phyloP scores from a whole-genome alignment of 106 monocot genomes.

The Alisma plantagoaquatica region DNA sequence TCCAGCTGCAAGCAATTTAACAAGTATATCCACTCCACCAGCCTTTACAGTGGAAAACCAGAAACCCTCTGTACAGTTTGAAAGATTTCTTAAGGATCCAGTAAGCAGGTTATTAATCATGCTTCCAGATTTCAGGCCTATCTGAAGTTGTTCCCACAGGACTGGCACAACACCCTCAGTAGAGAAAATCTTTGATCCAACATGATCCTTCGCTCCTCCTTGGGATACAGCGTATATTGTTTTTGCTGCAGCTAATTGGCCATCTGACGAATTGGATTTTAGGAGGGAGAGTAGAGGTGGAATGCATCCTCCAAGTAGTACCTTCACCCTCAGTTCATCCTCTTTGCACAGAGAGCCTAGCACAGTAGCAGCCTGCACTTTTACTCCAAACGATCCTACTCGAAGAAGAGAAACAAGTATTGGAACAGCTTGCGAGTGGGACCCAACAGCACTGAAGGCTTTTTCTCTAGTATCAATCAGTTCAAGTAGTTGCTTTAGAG shows the following conservation, averaged over 20 bases:
- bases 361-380: constrained; percentile 68
- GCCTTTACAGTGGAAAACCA: constrained; percentile 64
- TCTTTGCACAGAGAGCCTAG: constrained; percentile 90
- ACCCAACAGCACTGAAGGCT: constrained; percentile 95
- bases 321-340: constrained; percentile 97
- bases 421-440: constrained; percentile 96
- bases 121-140: constrained; percentile 51
- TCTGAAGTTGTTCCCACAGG: constrained; percentile 75
- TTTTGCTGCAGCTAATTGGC: constrained; percentile 81
- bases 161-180: constrained; percentile 97
- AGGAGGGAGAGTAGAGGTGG: constrained; percentile 88
- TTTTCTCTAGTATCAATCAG: constrained; percentile 82
- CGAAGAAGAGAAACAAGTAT: constrained; percentile 92
- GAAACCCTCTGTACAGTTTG: constrained; percentile 67
- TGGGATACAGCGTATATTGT: constrained; percentile 97
- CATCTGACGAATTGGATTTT: constrained; percentile 74
- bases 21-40: constrained; percentile 73
- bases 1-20: constrained; percentile 70
- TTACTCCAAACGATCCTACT: constrained; percentile 72
- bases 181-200: constrained; percentile 98
- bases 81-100: constrained; percentile 79
- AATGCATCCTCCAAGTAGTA: constrained; percentile 92
- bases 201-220: constrained; percentile 91
- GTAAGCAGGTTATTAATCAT: constrained; percentile 68
- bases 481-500: constrained; percentile 79